Evolutionary conservation across 208 protist species (phyloP), one percentile per base, ranked within the genome.

Genomic region (Acanthamoeba royreba): DNA sequence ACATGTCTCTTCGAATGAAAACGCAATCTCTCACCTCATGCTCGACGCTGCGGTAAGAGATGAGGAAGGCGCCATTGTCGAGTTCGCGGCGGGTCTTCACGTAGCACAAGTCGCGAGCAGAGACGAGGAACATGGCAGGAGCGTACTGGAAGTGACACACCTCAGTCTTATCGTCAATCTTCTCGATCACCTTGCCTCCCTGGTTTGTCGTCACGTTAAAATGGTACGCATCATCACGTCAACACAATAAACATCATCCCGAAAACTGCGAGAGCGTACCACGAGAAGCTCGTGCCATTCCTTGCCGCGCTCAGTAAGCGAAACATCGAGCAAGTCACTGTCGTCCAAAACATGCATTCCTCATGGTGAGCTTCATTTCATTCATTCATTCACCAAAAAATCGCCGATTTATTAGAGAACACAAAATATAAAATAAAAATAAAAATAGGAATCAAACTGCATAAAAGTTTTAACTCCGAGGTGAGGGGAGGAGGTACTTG

Each of bases 91-190:
- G 42, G 15, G 47, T 55, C 47, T 86, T 86, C 40, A 86, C 45
- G 47, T 86, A 86, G 77, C 77, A 86, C 4, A 55, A n/a, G 40
- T 86, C 77, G 42, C 77, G 77, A 9, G 13, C 77, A 22, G 77
- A 86, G 40, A 86, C 40, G 77, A 86, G 77, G 31, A 55, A 40
- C 28, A 86, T 86, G 45, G 77, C 45, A 13, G 77, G 47, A 33
- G 28, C 77, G 28, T 86, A 86, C 77, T 86, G 77, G 77, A 86
- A 86, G 77, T 86, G 47, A 33, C 77, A 86, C 42, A 55, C 77
- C 77, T 86, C 77, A 1, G 47, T 55, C 45, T 53, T 47, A 31
- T 86, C 77, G 47, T 86, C 52, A 33, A 86, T 43, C 77, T 55
- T 86, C 77, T 86, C 77, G 40, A 86, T 28, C 5, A 86, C 47